Evolutionary conservation across 2,329 filamentous ascomycete species (phyloP).

Genomic region (Coniochaeta sp.): DNA sequence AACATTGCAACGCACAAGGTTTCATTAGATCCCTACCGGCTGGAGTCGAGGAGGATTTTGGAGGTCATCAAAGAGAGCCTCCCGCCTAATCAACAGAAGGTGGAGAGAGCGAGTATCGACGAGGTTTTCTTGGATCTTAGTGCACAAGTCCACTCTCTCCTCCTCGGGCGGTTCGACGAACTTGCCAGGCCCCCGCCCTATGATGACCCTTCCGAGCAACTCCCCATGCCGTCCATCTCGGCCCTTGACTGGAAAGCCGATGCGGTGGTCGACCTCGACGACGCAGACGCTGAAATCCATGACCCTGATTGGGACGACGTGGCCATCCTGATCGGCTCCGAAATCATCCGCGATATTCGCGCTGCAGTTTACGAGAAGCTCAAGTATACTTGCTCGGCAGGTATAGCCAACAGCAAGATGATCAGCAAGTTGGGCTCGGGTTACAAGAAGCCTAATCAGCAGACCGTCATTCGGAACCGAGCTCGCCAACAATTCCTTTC

Average conservation of each 20-base stretch:
- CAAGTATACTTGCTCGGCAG: conserved; percentile 86
- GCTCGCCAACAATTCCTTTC: conserved; percentile 73
- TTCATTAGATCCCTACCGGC: conserved; percentile 83
- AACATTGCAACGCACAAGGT: conserved; percentile 89
- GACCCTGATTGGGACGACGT: conserved; percentile 97
- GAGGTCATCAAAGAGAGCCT: conserved; percentile 68
- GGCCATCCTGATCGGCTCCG: conserved; percentile 75
- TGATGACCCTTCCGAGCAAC: conserved; percentile 60
- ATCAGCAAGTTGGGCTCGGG: conserved; percentile 88
- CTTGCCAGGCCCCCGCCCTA: conserved; percentile 61
- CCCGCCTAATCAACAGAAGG: conserved; percentile 56
- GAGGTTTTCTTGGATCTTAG: conserved; percentile 94
- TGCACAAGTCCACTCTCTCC: conserved; percentile 67
- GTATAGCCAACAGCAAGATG: conserved; percentile 88
- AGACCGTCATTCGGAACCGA: conserved; percentile 87
- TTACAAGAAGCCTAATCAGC: conserved; percentile 87
- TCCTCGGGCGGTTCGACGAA: conserved; percentile 73
- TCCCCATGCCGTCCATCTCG: conserved; percentile 63
- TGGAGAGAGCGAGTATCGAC: conserved; percentile 93
- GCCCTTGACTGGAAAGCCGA: conserved; percentile 79
- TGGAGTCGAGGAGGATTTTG: conserved; percentile 77
- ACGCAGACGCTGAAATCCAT: conserved; percentile 62
- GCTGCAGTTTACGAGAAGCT: conserved; percentile 60
- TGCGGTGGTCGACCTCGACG: conserved; percentile 71
- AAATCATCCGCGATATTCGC: conserved; percentile 76